A percentile compares a stretch with the other conserved stretches of the same genome.
phyloP scores from a whole-genome alignment of 495 filamentous ascomycete species.

The Aspergillus biplanus region DNA sequence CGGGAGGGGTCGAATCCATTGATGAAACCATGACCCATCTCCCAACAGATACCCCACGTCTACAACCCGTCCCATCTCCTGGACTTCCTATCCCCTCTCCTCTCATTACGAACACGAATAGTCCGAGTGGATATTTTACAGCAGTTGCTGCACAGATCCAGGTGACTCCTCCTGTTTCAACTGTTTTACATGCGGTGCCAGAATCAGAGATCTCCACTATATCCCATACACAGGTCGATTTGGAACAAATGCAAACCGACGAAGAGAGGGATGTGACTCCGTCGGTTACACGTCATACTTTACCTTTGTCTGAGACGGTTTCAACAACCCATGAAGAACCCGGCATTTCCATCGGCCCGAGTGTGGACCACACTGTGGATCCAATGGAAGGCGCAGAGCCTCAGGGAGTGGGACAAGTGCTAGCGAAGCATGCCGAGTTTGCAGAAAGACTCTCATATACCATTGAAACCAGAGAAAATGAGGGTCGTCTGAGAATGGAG shows the following conservation, averaged over 20 bases:
- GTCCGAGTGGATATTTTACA: constrained; percentile 37
- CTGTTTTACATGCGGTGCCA: constrained; percentile 9
- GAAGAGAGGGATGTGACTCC: background rate
- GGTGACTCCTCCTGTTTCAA: constrained; percentile 20
- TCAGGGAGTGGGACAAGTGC: background rate
- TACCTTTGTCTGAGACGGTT: background rate
- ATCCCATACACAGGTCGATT: background rate
- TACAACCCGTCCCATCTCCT: constrained; percentile 50
- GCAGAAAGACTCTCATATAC: background rate
- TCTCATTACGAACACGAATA: constrained; percentile 35
- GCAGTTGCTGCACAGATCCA: constrained; percentile 21
- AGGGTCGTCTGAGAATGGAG: background rate
- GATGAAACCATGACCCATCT: constrained; percentile 29
- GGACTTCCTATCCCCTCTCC: constrained; percentile 52
- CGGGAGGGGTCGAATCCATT: constrained; percentile 4
- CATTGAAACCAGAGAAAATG: background rate
- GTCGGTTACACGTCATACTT: background rate
- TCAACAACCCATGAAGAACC: background rate
- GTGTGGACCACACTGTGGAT: background rate
- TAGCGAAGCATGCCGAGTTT: background rate
- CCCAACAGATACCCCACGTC: constrained; percentile 47
- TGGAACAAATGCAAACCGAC: background rate
- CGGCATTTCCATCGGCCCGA: background rate
- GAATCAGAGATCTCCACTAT: background rate
- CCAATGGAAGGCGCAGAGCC: background rate